Conservation (phyloP, 306 rosid genomes). For the Vigna nakashimae region DNA sequence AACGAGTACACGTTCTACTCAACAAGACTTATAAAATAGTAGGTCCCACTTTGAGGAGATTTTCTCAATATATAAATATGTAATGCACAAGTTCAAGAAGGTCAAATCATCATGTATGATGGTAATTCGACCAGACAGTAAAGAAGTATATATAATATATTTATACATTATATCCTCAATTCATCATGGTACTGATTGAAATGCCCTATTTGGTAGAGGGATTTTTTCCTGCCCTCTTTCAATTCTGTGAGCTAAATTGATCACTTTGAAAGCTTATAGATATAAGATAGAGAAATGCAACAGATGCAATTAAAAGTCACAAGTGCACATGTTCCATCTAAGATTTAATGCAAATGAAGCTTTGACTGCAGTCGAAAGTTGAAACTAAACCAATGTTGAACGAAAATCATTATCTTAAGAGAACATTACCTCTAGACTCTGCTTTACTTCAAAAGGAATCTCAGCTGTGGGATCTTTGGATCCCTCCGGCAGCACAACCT, state of each 20-base stretch:
- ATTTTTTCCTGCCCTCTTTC: too few relatives aligned
- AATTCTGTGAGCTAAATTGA: too few relatives aligned
- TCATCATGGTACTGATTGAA: conserved; percentile 1
- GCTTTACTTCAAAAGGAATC: conserved; percentile 82
- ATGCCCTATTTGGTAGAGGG: background rate
- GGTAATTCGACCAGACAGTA: background rate
- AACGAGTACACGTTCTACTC: background rate
- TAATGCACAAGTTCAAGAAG: background rate
- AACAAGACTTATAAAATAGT: background rate
- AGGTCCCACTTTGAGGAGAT: background rate
- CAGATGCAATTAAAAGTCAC: conserved; percentile 10
- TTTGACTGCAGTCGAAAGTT: conserved; percentile 23
- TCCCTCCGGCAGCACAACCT: conserved; percentile 98
- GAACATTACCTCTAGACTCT: conserved; percentile 72
- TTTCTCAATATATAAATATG: conserved; percentile 4
- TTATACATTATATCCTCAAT: conserved; percentile 5
- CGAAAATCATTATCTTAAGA: conserved; percentile 23
- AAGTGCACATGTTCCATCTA: background rate
- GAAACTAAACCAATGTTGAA: conserved; percentile 27
- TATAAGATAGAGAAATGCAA: conserved; percentile 25
- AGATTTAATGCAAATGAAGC: background rate
- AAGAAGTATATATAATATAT: background rate
- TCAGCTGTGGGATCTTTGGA: conserved; percentile 78
- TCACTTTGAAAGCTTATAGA: background rate
- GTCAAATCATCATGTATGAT: background rate